Evolutionary conservation across 1,139 yeast genomes (phyloP), one percentile per base, ranked within the genome.

Genomic region (Nakaseomyces nivariensis): DNA sequence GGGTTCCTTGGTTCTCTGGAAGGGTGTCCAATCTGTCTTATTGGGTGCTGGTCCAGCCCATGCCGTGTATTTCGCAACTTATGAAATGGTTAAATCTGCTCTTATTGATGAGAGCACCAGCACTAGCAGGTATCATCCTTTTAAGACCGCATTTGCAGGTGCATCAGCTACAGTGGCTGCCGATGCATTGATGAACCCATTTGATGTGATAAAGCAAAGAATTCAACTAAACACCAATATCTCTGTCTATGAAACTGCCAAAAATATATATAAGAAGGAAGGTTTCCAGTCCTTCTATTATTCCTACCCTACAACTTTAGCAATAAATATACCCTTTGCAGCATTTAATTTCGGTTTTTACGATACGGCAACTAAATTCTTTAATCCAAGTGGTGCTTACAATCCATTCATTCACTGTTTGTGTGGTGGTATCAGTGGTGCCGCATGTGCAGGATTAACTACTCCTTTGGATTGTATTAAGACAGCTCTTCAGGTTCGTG

Each of bases 11-110:
- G 86, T 95, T 1, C 76, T 90, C 45, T 92, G 97, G 96, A 76
- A 95, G 64, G 98, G 98, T 52, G 89, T 92, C 37, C 82, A 90
- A 17, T 86, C 96, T 1, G 95, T 92, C 55, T 81, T 90, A 7
- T 66, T 90, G 54, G 98, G 98, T 45, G 97, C 98, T 9, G 98
- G 98, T 6, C 98, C 98, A 2, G 97, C 98, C 8, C 98, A 92
- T 70, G 98, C 98, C 1, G 85, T 92, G 11, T 92, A 92, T 69
- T 92, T 90, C 68, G 84, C 92, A 25, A 95, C 94, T 8, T 92
- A 89, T 69, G 98, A 92, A 69, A 76, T 84, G 46, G 78, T 90
- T 52, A 90, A 90, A 67, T 50, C 58, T 27, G 52, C 54, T 22
- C 52, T 69, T 38, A 60, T 63, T 34, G 57, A 64, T 27, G 44